Base-by-base conservation (phyloP, 148 eudicot genomes). In the Linanthus parryae region DNA sequence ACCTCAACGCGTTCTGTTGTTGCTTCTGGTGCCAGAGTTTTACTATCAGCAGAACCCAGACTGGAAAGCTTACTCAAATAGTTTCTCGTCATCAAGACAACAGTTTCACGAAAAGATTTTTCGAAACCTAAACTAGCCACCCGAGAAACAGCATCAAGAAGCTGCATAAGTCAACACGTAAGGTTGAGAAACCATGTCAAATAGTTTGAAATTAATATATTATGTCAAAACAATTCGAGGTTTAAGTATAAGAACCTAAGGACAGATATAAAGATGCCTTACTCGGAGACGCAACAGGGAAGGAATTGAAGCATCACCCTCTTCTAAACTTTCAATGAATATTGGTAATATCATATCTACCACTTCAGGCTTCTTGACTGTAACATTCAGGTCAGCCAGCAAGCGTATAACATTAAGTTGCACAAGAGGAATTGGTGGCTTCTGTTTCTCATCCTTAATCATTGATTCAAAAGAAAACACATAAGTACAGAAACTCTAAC, bases 1-100 rank as follows among this genome's bases (percentile, higher is more conserved):
- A 94, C 99, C 99, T 94, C 99, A 63, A 88, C 83, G 56, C 96
- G 91, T 65, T 94, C 99, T 15, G 96, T 88, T 18, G 71, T 94
- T 70, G 91, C 96, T 75, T 94, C 99, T 24, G 91, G 80, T 61
- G 81, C 73, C 70, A 71, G 62, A 48, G 99, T 94, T 71, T 66
- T 82, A 66, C 94, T 88, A 67, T 94, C 99, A 51, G 88, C 83
- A 57, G 96, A 82, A 63, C 88, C 96, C 60, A 94, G 61, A 57
- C 64, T 73, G 14, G 99, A 80, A 62, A 94, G 75, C 68, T 88
- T 94, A 59, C 78, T 68, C 65, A 88, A 39, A 70, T 94, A 94
- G 72, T 95, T 84, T 63, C 99, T 78, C 43, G 87, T 88, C 79
- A 94, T 67, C 57, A 94, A 71, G 70, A 88, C 99, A 70, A 84